Conservation (phyloP, 352 stramenopile genomes). For the Phytophthora cajani region DNA sequence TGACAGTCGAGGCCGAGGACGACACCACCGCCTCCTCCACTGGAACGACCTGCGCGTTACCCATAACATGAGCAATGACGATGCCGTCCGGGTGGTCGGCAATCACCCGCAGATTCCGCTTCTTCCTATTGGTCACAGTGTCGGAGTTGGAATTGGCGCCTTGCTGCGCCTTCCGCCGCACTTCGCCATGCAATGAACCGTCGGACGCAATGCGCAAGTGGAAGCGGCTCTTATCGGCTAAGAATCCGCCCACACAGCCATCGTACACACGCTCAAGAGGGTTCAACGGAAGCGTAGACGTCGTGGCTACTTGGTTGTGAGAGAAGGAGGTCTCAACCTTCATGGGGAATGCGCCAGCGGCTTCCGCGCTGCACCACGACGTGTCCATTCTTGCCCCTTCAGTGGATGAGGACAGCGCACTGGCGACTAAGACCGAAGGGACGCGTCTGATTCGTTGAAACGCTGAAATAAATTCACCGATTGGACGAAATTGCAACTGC, state of each 20-base stretch:
- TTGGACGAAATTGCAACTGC: slow-evolving; percentile 20
- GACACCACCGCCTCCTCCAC: slow-evolving; percentile 34
- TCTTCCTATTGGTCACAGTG: slow-evolving; percentile 15
- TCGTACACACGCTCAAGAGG: slow-evolving; percentile 51
- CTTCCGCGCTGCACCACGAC: slow-evolving; percentile 13
- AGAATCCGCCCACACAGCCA: slow-evolving; percentile 52
- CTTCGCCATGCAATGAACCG: slow-evolving; percentile 46
- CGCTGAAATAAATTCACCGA: background rate
- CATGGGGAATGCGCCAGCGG: slow-evolving; percentile 2
- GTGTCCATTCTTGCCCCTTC: slow-evolving; percentile 20
- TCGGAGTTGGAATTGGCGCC: background rate
- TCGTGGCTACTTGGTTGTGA: background rate
- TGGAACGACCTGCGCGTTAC: slow-evolving; percentile 32
- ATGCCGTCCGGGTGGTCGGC: slow-evolving; percentile 35
- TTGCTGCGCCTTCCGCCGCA: slow-evolving; percentile 32
- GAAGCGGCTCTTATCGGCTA: slow-evolving; percentile 45
- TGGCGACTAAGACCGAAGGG: background rate
- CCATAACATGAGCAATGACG: slow-evolving; percentile 42
- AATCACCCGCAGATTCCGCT: slow-evolving; percentile 34
- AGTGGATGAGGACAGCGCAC: background rate
- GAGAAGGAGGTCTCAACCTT: slow-evolving; percentile 8
- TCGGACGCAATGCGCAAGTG: slow-evolving; percentile 49
- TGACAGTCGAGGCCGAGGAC: slow-evolving; percentile 2
- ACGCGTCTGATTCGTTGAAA: slow-evolving; percentile 26
- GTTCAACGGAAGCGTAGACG: background rate